These are phyloP conservation scores for Sisymbrium irio DNA, from an alignment of 345 rosid genomes.

Conservation along the genomic window DNA sequence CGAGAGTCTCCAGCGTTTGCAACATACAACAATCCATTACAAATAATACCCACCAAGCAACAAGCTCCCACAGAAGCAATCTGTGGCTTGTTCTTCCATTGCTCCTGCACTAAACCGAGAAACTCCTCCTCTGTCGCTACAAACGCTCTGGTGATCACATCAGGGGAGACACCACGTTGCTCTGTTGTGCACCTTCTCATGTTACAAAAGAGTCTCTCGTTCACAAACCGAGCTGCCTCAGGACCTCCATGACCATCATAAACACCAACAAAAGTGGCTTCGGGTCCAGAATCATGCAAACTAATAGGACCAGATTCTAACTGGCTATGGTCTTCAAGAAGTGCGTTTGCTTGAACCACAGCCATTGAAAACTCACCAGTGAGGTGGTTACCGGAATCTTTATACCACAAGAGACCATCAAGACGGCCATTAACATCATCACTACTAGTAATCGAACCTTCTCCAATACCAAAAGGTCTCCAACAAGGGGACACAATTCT, in stretches of 20 bases:
- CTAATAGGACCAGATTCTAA: slow-evolving; percentile 95
- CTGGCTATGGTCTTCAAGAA: slow-evolving; percentile 85
- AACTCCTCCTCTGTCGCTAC: slow-evolving; percentile 89
- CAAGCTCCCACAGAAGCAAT: slow-evolving; percentile 95
- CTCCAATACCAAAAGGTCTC: slow-evolving; percentile 78
- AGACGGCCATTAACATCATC: slow-evolving; percentile 55
- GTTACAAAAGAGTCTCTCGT: slow-evolving; percentile 62
- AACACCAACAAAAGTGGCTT: slow-evolving; percentile 91
- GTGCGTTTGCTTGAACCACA: slow-evolving; percentile 78
- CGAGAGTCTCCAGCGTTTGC: slow-evolving; percentile 99
- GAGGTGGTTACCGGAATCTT: slow-evolving; percentile 66
- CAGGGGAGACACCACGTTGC: slow-evolving; percentile 68
- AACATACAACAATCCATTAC: slow-evolving; percentile 70
- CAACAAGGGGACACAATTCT: slow-evolving; percentile 81
- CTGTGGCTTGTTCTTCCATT: slow-evolving; percentile 72
- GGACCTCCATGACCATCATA: slow-evolving; percentile 99
- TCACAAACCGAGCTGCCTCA: slow-evolving; percentile 83
- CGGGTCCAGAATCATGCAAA: slow-evolving; percentile 67
- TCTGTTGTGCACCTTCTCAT: slow-evolving; percentile 70
- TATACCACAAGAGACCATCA: slow-evolving; percentile 89
- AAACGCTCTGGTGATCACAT: slow-evolving; percentile 78
- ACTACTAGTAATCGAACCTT: slow-evolving; percentile 50
- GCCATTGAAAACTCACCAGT: slow-evolving; percentile 95
- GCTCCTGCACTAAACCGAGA: slow-evolving; percentile 63
- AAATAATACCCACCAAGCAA: slow-evolving; percentile 84